Base-by-base conservation (phyloP, 257 asterid genomes). In the Eustoma russellianum region DNA sequence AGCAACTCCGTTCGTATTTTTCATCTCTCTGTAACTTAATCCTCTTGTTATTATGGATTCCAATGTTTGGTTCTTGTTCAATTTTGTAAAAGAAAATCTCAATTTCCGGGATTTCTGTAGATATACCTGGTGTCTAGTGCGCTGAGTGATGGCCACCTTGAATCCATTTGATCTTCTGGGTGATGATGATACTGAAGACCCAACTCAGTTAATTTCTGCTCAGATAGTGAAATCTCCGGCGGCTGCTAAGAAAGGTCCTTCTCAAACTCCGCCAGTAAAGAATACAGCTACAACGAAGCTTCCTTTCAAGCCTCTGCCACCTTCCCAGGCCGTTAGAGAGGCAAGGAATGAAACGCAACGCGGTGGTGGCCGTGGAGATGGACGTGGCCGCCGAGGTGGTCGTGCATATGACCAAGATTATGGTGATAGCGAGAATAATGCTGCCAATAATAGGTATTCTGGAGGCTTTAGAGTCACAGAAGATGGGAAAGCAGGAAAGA, bases 181-280 rank as follows among this genome's bases (percentile, higher is more conserved):
- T 16, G 92, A 79, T 15, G 88, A 82, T 52, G 91, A 80, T 43
- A 63, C 72, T n/a, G 93, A 80, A 33, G 93, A 79, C 68, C 78
- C 72, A 44, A 62, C 55, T 33, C 77, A 57, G 70, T 68, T 79
- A 24, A 57, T 82, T 53, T 83, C 87, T 18, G 75, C 75, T 14
- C 72, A 65, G 63, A 55, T 62, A 56, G 64, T 43, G 48, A 77
- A 77, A 52, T 38, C 54, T 13, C 59, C 76, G 46, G 52, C 55
- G 60, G 68, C 64, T 46, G 50, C 53, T 41, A 76, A 81, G 75
- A 71, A 72, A 43, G 76, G 66, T 51, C 46, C 82, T 8, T 67
- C 49, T 61, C 65, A 56, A 46, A 62, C 54, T 64, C 68, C 67
- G 62, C 61, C 66, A 16, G 43, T 11, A 7, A 11, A 11, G 12